Evolutionary conservation across 371 early-diverging fungal genomes (phyloP).

Genomic region (Apophysomyces elegans): DNA sequence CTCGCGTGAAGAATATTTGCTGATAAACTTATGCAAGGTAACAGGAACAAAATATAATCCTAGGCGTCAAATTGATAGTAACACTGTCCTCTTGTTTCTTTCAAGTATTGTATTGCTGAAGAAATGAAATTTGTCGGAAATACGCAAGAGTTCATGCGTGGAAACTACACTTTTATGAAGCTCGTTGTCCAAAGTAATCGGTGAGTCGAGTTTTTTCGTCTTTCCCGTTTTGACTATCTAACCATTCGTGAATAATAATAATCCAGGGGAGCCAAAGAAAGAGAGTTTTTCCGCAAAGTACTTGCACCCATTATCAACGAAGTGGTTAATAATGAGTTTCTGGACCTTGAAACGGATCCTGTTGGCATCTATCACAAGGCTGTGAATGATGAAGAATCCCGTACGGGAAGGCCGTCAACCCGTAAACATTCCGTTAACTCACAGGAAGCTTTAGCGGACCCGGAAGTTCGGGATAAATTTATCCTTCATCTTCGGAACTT

Average conservation of each 20-base stretch:
- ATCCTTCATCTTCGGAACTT: slow-evolving; percentile 77
- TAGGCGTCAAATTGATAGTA: slow-evolving; percentile 62
- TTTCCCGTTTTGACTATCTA: neutral
- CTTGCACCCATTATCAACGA: slow-evolving; percentile 81
- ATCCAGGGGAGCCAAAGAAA: slow-evolving; percentile 90
- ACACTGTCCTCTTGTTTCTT: slow-evolving; percentile 22
- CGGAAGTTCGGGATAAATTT: slow-evolving; percentile 82
- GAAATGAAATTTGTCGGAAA: slow-evolving; percentile 84
- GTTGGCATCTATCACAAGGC: slow-evolving; percentile 86
- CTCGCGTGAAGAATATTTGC: slow-evolving; percentile 94
- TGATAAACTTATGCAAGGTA: slow-evolving; percentile 93
- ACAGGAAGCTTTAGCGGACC: slow-evolving; percentile 85
- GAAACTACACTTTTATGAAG: slow-evolving; percentile 95
- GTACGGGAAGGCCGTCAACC: slow-evolving; percentile 82
- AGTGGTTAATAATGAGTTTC: slow-evolving; percentile 73
- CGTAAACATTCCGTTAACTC: slow-evolving; percentile 80
- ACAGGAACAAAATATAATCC: slow-evolving; percentile 44
- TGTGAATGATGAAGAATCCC: slow-evolving; percentile 89
- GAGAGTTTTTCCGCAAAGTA: slow-evolving; percentile 86
- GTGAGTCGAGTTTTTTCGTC: slow-evolving; percentile 24
- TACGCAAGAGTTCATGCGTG: slow-evolving; percentile 89
- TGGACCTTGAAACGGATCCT: slow-evolving; percentile 94
- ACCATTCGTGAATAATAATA: neutral
- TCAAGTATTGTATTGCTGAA: slow-evolving; percentile 81
- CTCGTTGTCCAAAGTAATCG: slow-evolving; percentile 91